Conservation (phyloP, 2,329 filamentous ascomycete genomes). For the Arthrobotrys iridis region DNA sequence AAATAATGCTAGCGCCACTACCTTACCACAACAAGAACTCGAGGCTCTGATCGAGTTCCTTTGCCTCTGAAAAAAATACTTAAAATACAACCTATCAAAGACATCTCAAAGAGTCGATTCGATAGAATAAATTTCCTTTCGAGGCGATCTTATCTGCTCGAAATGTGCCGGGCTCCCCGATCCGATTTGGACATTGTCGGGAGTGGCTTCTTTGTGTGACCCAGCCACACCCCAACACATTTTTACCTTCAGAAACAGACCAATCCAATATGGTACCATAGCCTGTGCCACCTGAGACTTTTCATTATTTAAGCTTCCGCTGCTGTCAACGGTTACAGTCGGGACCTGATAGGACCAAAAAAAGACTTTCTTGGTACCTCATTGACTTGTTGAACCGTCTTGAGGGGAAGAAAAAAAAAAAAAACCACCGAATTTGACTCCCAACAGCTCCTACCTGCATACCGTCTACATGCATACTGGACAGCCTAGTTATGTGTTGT, state of each 20-base stretch:
- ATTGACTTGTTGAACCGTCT: no score
- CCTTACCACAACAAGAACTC: slow-evolving; percentile 15
- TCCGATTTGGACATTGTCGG: slow-evolving; percentile 19
- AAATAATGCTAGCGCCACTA: slow-evolving; percentile 47
- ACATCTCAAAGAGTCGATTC: slow-evolving; percentile 3
- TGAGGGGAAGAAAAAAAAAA: not conserved
- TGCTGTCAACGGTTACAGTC: slow-evolving; percentile 24
- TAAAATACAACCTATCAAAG: slow-evolving; percentile 36
- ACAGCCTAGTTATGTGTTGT: not conserved
- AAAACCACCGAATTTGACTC: no score
- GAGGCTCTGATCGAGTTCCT: slow-evolving; percentile 15
- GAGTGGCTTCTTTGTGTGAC: slow-evolving; percentile 29
- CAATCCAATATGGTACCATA: not conserved
- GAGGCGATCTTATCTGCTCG: not conserved
- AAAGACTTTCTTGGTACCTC: slow-evolving; percentile 10
- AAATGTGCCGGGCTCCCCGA: not conserved
- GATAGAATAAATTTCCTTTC: slow-evolving; percentile 1
- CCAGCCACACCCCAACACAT: slow-evolving; percentile 52
- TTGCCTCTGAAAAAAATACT: slow-evolving; percentile 28
- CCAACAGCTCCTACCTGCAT: not conserved
- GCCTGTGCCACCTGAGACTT: not conserved
- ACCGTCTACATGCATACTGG: not conserved
- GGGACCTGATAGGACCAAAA: not conserved
- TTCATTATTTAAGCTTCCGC: slow-evolving; percentile 13
- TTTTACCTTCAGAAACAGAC: not conserved